Evolutionary conservation across 176 grass and related monocot species (phyloP).

Genomic region (Coix lacrymajobi): DNA sequence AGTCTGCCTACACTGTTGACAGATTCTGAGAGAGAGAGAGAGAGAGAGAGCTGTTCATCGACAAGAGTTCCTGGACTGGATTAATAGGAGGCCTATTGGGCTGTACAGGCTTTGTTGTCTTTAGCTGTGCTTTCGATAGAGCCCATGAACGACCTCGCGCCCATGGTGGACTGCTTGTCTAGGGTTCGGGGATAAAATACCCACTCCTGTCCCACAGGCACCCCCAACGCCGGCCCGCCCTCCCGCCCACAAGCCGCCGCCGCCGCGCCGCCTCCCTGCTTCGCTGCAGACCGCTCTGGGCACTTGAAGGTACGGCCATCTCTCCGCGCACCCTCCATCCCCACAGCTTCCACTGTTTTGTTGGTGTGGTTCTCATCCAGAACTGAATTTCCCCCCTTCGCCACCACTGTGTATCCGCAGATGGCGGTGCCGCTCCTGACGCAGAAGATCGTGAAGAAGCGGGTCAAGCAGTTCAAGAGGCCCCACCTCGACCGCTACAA

Average conservation of each 20-base stretch:
- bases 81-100: neutral
- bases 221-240: neutral
- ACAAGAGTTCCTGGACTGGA: neutral
- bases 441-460: slow-evolving; percentile 81
- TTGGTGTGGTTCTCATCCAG: neutral
- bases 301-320: neutral
- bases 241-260: neutral
- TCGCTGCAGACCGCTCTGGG: neutral
- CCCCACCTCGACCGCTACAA: slow-evolving; percentile 68
- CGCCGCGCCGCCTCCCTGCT: neutral
- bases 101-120: neutral
- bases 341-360: neutral
- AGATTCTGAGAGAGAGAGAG: too few relatives aligned
- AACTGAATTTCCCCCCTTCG: neutral
- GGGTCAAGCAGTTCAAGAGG: slow-evolving; percentile 82
- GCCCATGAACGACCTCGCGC: neutral
- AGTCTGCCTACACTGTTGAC: neutral
- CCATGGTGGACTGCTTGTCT: neutral
- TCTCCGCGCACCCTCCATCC: neutral
- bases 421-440: slow-evolving; percentile 71
- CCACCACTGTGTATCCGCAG: neutral
- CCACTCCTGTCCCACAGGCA: neutral
- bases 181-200: neutral
- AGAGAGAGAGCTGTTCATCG: neutral
- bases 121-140: neutral